These are phyloP conservation scores for Sporothrix variecibatus DNA, from an alignment of 2,329 filamentous ascomycete species.

Conservation along the genomic window DNA sequence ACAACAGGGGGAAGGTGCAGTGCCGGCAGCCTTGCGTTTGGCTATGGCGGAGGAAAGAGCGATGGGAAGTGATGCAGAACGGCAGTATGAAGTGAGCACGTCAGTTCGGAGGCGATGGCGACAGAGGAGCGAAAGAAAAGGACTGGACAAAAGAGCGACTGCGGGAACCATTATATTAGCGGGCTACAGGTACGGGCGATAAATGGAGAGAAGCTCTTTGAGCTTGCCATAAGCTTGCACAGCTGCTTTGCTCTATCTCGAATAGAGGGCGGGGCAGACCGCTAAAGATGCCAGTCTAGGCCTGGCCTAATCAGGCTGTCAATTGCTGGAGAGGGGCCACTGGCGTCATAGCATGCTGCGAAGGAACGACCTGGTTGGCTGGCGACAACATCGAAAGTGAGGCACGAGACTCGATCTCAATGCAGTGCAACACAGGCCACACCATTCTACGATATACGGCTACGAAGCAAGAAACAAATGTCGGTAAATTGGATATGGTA, in stretches of 20 bases:
- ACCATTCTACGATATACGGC: background rate
- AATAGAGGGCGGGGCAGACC: background rate
- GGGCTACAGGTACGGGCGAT: background rate
- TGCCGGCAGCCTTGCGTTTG: constrained; percentile 12
- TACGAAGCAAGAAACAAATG: background rate
- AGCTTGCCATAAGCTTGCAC: constrained; percentile 3
- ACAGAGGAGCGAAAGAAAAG: background rate
- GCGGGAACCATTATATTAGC: background rate
- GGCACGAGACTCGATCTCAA: background rate
- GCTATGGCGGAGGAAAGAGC: background rate
- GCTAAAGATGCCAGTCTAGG: background rate
- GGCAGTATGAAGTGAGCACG: constrained; percentile 12
- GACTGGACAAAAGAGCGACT: background rate
- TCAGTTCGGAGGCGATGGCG: constrained; percentile 19
- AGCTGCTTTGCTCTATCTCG: background rate
- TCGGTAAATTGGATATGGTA: background rate
- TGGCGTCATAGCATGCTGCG: background rate
- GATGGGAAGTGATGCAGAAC: background rate
- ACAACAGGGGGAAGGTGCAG: background rate
- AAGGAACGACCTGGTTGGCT: background rate
- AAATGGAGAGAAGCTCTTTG: background rate
- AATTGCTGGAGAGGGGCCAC: background rate
- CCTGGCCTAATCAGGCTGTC: background rate
- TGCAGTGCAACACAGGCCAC: background rate
- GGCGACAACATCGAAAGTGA: background rate